phyloP scores from a whole-genome alignment of 306 rosid species.

The Acmispon strigosus region DNA sequence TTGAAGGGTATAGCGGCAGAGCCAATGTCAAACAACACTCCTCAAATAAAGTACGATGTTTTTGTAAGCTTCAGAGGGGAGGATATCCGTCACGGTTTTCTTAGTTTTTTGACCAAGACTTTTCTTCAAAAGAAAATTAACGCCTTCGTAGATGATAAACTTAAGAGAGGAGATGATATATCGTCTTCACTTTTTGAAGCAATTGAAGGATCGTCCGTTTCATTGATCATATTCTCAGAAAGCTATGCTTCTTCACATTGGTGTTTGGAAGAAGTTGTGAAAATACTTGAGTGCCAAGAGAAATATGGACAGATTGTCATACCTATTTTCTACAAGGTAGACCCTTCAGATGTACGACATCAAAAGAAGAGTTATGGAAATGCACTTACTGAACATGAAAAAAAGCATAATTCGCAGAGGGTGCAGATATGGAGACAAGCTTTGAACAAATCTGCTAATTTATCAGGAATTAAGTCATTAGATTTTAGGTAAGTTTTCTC shows the following conservation, averaged over 20 bases:
- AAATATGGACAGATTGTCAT: background rate
- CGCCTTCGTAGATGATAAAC: background rate
- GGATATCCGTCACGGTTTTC: background rate
- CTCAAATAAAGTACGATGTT: background rate
- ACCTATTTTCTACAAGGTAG: background rate
- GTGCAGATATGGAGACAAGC: background rate
- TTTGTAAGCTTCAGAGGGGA: background rate
- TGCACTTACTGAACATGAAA: background rate
- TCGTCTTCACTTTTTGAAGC: background rate
- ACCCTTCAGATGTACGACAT: background rate
- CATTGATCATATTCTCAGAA: too few relatives aligned
- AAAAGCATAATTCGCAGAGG: background rate
- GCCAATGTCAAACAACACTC: background rate
- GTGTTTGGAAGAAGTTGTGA: too few relatives aligned
- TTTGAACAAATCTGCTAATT: background rate
- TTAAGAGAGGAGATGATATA: background rate
- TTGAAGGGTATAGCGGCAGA: background rate
- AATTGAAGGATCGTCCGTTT: background rate
- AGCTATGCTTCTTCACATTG: too few relatives aligned
- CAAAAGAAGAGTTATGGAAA: background rate
- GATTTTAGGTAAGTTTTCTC: background rate
- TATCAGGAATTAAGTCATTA: too few relatives aligned
- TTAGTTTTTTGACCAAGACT: background rate
- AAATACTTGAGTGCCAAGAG: too few relatives aligned
- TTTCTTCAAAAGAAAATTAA: background rate